Percentiles rank a stretch among this genome's conserved stretches.
Conservation (phyloP, 345 rosid species). For the Reutealis trisperma region DNA sequence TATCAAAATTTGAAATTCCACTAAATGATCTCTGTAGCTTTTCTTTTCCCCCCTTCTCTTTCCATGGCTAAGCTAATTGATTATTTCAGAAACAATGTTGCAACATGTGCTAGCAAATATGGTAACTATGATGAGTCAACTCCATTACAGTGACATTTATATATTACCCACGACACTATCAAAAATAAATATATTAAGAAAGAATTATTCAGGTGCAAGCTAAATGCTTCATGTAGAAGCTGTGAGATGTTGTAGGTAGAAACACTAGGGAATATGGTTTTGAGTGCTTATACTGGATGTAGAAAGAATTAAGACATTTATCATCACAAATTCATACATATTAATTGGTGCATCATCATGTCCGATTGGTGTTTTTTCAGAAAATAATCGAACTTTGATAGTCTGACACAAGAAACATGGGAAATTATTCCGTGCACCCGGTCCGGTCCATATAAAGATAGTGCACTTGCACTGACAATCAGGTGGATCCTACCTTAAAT, state of each 20-base stretch:
- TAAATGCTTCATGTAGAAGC: neutral
- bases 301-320: neutral
- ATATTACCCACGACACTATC: neutral
- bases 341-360: neutral
- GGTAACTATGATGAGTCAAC: neutral
- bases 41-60: neutral
- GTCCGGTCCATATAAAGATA: too few species aligned
- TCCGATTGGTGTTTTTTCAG: neutral
- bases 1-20: constrained; percentile 4
- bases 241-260: neutral
- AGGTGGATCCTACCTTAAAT: too few species aligned
- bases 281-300: neutral
- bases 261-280: neutral
- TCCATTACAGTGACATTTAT: neutral
- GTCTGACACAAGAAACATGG: neutral
- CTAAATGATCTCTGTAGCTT: neutral
- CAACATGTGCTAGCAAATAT: neutral
- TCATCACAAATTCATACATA: neutral
- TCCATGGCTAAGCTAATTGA: neutral
- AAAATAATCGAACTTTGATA: neutral
- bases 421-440: too few species aligned
- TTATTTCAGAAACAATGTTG: neutral
- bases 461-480: too few species aligned
- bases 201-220: neutral
- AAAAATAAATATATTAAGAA: neutral